These are phyloP conservation scores for Boletus bicolor DNA, from an alignment of 768 basidiomycete species.

Conservation along the genomic window DNA sequence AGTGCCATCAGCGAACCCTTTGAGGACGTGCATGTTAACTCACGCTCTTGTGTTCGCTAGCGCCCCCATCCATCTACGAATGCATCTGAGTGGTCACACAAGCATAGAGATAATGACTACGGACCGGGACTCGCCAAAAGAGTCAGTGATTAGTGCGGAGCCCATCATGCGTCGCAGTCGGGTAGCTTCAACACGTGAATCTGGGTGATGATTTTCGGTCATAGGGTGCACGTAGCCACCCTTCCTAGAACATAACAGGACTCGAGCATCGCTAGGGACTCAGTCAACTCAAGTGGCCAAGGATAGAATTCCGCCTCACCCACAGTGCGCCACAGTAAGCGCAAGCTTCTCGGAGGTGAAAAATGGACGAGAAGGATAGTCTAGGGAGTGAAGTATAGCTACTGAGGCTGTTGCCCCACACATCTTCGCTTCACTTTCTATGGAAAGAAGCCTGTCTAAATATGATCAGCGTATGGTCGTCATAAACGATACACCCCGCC, in stretches of 20 bases:
- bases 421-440: slow-evolving; percentile 62
- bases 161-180: slow-evolving; percentile 89
- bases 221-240: slow-evolving; percentile 76
- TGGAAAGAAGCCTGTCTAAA: slow-evolving; percentile 70
- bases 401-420: slow-evolving; percentile 93
- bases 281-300: slow-evolving; percentile 10
- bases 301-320: slow-evolving; percentile 45
- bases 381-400: slow-evolving; percentile 87
- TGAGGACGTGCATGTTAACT: slow-evolving; percentile 19
- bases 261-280: slow-evolving; percentile 74
- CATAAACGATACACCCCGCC: neutral
- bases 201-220: slow-evolving; percentile 96
- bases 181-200: slow-evolving; percentile 79
- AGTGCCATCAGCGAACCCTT: slow-evolving; percentile 6
- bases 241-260: slow-evolving; percentile 72
- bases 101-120: slow-evolving; percentile 9
- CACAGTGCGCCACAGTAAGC: slow-evolving; percentile 90
- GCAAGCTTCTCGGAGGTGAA: slow-evolving; percentile 73
- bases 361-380: slow-evolving; percentile 75
- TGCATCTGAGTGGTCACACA: neutral
- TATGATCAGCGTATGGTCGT: slow-evolving; percentile 4
- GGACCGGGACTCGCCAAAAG: slow-evolving; percentile 88
- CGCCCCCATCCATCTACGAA: slow-evolving; percentile 88
- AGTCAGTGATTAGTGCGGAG: slow-evolving; percentile 85
- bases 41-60: slow-evolving; percentile 89